phyloP scores from a whole-genome alignment of 192 early-diverging fungal genomes.

The Tieghemiomyces parasiticus region DNA sequence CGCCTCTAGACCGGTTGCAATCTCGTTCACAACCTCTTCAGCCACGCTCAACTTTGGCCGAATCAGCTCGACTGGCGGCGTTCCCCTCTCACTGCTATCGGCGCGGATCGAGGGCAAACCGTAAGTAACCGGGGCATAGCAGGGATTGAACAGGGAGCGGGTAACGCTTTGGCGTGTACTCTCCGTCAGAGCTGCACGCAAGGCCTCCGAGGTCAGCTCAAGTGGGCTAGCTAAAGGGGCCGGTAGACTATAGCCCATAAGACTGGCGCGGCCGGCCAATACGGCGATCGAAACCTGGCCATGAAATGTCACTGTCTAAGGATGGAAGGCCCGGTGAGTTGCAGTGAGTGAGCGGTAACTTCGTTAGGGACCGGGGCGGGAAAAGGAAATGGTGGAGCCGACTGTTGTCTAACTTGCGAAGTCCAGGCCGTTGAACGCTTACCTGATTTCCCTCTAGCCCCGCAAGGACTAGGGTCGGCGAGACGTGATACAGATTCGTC shows the following conservation, averaged over 20 bases:
- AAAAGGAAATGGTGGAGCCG: no score
- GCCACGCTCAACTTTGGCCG: background rate
- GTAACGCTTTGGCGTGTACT: background rate
- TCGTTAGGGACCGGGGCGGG: no score
- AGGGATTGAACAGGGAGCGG: background rate
- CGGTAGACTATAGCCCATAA: background rate
- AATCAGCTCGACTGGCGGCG: background rate
- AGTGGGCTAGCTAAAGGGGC: background rate
- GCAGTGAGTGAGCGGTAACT: no score
- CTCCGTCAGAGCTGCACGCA: background rate
- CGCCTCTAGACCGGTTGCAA: background rate
- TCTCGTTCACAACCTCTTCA: background rate
- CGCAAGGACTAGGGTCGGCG: no score
- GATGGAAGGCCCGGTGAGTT: no score
- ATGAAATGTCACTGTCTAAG: slow-evolving; percentile 3
- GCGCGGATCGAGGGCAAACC: background rate
- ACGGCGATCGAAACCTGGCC: background rate
- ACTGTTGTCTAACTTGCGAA: no score
- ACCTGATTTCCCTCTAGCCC: no score
- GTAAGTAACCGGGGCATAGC: background rate
- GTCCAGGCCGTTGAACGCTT: no score
- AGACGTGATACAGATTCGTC: no score
- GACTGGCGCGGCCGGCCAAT: background rate
- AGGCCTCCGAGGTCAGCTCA: background rate
- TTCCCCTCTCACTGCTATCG: background rate